These are phyloP conservation scores for Plasmodium malariae DNA, from an alignment of 169 alveolate species.

Conservation along the genomic window DNA sequence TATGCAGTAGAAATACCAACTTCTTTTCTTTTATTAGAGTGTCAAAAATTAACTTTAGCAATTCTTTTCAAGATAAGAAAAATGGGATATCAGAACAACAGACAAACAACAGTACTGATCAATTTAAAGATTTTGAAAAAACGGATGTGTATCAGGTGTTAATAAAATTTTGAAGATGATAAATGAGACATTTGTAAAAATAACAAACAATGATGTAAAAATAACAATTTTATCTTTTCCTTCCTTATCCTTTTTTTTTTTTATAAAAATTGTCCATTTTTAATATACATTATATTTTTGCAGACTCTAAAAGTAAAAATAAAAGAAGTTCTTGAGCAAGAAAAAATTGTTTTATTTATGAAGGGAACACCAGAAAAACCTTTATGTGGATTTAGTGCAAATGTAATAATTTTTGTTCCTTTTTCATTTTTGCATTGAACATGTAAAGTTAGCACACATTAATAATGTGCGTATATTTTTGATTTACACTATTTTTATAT, in stretches of 20 bases:
- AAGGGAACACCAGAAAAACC: slow-evolving; percentile 89
- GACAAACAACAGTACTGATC: neutral
- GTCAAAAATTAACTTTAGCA: slow-evolving; percentile 38
- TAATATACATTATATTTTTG: neutral
- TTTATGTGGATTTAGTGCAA: slow-evolving; percentile 84
- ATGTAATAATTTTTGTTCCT: slow-evolving; percentile 59
- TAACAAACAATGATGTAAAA: neutral
- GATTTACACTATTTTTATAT: no score
- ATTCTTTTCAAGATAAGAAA: slow-evolving; percentile 22
- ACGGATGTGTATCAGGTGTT: slow-evolving; percentile 75
- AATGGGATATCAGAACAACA: slow-evolving; percentile 11
- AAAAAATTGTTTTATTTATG: slow-evolving; percentile 78
- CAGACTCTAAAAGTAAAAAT: slow-evolving; percentile 55
- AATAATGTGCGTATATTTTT: no score
- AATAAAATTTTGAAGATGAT: slow-evolving; percentile 2
- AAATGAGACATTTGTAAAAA: neutral
- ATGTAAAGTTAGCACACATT: no score
- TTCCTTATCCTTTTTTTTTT: neutral
- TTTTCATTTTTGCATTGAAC: slow-evolving; percentile 3
- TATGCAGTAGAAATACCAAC: slow-evolving; percentile 18
- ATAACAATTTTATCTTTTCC: neutral
- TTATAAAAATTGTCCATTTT: neutral
- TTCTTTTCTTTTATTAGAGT: slow-evolving; percentile 10
- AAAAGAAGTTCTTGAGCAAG: slow-evolving; percentile 65
- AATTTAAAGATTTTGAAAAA: slow-evolving; percentile 65